Base-by-base conservation (phyloP, 768 basidiomycete species). In the Lactifluus hygrophoroides region DNA sequence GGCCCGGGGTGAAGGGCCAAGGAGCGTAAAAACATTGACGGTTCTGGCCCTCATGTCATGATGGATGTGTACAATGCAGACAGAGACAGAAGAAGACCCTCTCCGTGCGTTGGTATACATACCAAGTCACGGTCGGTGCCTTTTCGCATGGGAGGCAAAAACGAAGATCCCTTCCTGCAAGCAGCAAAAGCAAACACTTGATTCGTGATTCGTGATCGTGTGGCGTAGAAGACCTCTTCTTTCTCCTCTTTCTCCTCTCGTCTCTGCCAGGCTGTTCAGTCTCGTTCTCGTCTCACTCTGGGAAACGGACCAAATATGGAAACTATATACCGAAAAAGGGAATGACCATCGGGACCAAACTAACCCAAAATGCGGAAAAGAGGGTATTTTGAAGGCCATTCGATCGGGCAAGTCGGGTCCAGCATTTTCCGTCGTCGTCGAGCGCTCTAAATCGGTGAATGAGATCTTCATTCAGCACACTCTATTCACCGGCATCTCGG, bases 401-500 rank as follows among this genome's bases (percentile, higher is more conserved):
- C 6, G 48, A 42, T 45, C 45, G 21, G 54, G 59, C 16, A 56
- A 30, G 34, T 51, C 54, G 59, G 59, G 19, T 11, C 59, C 59
- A 32, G 35, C 27, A 56, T 45, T 40, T 51, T 40, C 44, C 32
- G 10, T 32, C 10, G 5, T 32, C 59, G 54, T 32, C 16, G 32
- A 14, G 35, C 19, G 56, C 43, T 21, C 35, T 5, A 28, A 35
- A 49, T 51, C 54, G 49, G 37, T 32, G 28, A 27, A 34, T 10
- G 19, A 46, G 59, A 60, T 60, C 59, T 60, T 28, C 54, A 50
- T 56, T 55, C 59, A 60, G 35, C 25, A 38, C 35, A 50, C 54
- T 50, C 54, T 56, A 60, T 60, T 56, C 54, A 56, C 59, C 59
- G 59, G 59, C 49, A 45, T 45, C 44, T 60, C 59, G 59, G 59